Percentiles rank a stretch among this genome's conserved stretches.
Conservation (phyloP, 2,329 filamentous ascomycete genomes). For the Fusarium beomiforme region DNA sequence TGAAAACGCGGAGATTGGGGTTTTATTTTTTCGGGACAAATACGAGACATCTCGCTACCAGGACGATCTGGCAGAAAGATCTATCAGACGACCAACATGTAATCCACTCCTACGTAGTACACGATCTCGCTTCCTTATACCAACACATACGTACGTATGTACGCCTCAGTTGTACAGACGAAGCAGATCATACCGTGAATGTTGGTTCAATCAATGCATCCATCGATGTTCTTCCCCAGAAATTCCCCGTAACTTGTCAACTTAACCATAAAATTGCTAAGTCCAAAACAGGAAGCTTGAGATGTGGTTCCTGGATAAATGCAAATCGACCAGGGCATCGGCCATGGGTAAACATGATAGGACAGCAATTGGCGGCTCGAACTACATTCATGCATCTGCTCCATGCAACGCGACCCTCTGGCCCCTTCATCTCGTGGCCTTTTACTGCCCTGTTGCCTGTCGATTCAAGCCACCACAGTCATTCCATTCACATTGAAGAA, state of each 20-base stretch:
- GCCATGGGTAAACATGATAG: conserved; percentile 13
- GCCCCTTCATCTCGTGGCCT: conserved; percentile 22
- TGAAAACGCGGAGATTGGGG: neutral
- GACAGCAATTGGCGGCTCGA: conserved; percentile 18
- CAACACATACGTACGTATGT: conserved; percentile 2
- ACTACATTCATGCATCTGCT: neutral
- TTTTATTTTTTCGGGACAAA: neutral
- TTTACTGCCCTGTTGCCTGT: conserved; percentile 2
- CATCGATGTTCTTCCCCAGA: conserved; percentile 1
- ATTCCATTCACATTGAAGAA: conserved; percentile 3
- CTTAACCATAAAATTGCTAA: conserved; percentile 29
- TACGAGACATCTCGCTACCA: neutral
- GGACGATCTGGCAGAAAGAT: conserved; percentile 12
- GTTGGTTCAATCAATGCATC: conserved; percentile 30
- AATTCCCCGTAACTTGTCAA: conserved; percentile 9
- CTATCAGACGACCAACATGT: conserved; percentile 17
- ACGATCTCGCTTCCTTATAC: conserved; percentile 23
- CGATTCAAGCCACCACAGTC: conserved; percentile 6
- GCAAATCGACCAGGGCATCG: conserved; percentile 21
- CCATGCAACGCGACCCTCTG: conserved; percentile 11
- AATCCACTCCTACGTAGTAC: neutral
- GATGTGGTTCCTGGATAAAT: conserved; percentile 38
- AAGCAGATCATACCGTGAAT: neutral
- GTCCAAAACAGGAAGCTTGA: conserved; percentile 30
- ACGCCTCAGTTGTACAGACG: conserved; percentile 30